phyloP scores from a whole-genome alignment of 768 basidiomycete species.

The Austroboletus eburneus region DNA sequence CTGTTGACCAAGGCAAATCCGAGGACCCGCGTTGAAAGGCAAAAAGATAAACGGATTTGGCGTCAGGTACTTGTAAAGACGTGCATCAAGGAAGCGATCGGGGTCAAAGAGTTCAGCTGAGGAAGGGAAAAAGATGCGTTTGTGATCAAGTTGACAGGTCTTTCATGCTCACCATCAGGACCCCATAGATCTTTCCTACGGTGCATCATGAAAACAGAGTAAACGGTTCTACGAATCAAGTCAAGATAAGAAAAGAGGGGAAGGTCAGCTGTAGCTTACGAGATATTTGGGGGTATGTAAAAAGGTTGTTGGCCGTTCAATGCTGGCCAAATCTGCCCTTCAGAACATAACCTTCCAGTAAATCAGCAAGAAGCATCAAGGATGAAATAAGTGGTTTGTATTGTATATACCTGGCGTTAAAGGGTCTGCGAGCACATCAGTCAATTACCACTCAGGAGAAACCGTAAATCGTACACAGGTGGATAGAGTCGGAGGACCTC shows the following conservation, averaged over 20 bases:
- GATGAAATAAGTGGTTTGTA: background rate
- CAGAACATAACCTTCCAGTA: conserved; percentile 10
- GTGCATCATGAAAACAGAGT: conserved; percentile 33
- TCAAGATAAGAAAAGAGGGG: background rate
- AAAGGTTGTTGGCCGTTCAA: conserved; percentile 39
- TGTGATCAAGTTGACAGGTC: too few species aligned
- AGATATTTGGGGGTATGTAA: conserved; percentile 46
- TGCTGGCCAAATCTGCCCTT: conserved; percentile 19
- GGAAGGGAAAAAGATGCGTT: background rate
- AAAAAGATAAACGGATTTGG: conserved; percentile 67
- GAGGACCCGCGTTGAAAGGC: conserved; percentile 65
- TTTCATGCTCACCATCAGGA: too few species aligned
- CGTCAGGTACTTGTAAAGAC: conserved; percentile 48
- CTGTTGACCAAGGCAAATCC: conserved; percentile 58
- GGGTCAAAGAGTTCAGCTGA: conserved; percentile 49
- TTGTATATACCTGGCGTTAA: conserved; percentile 16
- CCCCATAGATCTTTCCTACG: conserved; percentile 38
- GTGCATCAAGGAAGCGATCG: conserved; percentile 58
- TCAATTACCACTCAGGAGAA: background rate
- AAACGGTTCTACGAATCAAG: conserved; percentile 6
- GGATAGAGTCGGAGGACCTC: conserved; percentile 33
- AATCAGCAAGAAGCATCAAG: conserved; percentile 1
- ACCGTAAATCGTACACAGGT: conserved; percentile 18
- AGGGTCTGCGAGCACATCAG: conserved; percentile 16
- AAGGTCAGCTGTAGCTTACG: conserved; percentile 10